Evolutionary conservation across 768 basidiomycete species (phyloP).

Genomic region (Suillus clintonianus): DNA sequence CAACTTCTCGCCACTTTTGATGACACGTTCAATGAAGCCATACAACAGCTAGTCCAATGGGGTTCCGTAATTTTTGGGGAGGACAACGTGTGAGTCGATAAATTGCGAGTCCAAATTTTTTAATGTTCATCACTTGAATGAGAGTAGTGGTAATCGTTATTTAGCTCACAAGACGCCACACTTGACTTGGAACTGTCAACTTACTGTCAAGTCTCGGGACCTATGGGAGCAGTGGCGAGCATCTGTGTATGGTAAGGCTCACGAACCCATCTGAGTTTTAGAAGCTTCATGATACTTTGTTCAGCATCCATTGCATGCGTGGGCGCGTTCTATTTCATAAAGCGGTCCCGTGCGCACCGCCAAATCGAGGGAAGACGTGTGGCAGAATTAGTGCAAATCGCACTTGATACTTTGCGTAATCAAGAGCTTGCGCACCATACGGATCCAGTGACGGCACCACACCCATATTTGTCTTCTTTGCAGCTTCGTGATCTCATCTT

Average conservation of each 20-base stretch:
- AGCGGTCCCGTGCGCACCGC: slow-evolving; percentile 45
- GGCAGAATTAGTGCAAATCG: slow-evolving; percentile 73
- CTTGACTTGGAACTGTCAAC: slow-evolving; percentile 65
- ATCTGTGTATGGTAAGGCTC: slow-evolving; percentile 58
- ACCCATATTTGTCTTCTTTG: slow-evolving; percentile 79
- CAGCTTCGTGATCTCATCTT: slow-evolving; percentile 88
- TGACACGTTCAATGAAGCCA: slow-evolving; percentile 77
- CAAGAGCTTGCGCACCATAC: slow-evolving; percentile 83
- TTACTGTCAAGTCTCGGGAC: slow-evolving; percentile 66
- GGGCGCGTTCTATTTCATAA: slow-evolving; percentile 18
- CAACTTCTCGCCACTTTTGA: slow-evolving; percentile 60
- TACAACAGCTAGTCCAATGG: slow-evolving; percentile 74
- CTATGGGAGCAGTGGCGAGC: slow-evolving; percentile 69
- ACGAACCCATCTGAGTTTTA: slow-evolving; percentile 8
- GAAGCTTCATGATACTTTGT: slow-evolving; percentile 18
- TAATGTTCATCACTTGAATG: slow-evolving; percentile 18
- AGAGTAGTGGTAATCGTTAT: slow-evolving; percentile 66
- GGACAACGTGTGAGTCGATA: slow-evolving; percentile 58
- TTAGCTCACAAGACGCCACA: slow-evolving; percentile 71
- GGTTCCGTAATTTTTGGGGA: slow-evolving; percentile 69
- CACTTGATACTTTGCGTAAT: slow-evolving; percentile 76
- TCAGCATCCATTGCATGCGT: slow-evolving; percentile 29
- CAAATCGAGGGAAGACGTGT: slow-evolving; percentile 65
- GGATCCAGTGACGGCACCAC: slow-evolving; percentile 74
- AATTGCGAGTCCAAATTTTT: slow-evolving; percentile 26